A percentile compares a stretch with the other conserved stretches of the same genome.
Conservation (phyloP, 371 early-diverging fungal genomes). For the Mucor racemosus region DNA sequence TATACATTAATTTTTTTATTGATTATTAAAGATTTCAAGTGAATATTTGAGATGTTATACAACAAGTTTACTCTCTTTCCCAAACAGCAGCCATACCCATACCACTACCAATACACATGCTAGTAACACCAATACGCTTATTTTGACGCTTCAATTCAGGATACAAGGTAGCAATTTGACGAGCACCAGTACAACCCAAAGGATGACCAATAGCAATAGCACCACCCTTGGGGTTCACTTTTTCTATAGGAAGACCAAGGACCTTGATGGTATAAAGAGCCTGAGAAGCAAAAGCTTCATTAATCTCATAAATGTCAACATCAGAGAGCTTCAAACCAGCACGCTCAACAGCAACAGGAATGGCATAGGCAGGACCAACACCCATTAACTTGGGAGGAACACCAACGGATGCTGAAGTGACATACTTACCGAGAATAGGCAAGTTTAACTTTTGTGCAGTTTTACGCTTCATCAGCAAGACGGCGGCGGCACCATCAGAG, state of each 20-base stretch:
- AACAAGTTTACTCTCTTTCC: slow-evolving; percentile 57
- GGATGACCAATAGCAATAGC: slow-evolving; percentile 77
- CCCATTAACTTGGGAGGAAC: slow-evolving; percentile 94
- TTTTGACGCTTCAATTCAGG: slow-evolving; percentile 90
- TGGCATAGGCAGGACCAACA: slow-evolving; percentile 95
- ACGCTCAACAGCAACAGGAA: slow-evolving; percentile 88
- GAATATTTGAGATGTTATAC: not conserved
- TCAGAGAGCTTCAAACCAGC: slow-evolving; percentile 83
- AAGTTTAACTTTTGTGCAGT: slow-evolving; percentile 88
- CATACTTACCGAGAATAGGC: slow-evolving; percentile 87
- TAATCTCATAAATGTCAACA: slow-evolving; percentile 84
- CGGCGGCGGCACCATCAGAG: slow-evolving; percentile 98
- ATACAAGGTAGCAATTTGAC: slow-evolving; percentile 94
- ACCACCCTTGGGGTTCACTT: slow-evolving; percentile 98
- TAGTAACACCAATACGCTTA: slow-evolving; percentile 85
- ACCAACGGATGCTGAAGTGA: slow-evolving; percentile 91
- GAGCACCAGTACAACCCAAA: slow-evolving; percentile 93
- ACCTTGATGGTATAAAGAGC: slow-evolving; percentile 92
- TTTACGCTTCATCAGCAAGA: slow-evolving; percentile 93
- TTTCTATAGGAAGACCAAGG: slow-evolving; percentile 81
- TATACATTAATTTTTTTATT: slow-evolving; percentile 2
- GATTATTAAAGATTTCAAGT: not conserved
- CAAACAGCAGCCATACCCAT: slow-evolving; percentile 97
- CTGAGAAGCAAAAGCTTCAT: slow-evolving; percentile 99
- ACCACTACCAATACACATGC: slow-evolving; percentile 98